Evolutionary conservation across 1,139 yeast species (phyloP).

Genomic region (Suhomyces bolitotheri): DNA sequence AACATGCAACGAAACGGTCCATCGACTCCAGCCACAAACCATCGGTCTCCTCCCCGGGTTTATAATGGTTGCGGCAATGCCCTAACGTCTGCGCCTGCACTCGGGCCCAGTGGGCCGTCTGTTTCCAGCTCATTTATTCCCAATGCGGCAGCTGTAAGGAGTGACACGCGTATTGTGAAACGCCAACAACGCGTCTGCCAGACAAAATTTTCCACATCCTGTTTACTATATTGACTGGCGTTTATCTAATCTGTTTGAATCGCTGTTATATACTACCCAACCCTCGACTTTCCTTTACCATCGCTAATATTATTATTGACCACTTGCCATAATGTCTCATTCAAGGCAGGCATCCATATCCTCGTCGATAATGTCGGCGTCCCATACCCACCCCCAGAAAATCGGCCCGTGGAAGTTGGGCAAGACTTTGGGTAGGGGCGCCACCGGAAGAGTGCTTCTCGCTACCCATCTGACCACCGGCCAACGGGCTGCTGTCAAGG

Average conservation of each 20-base stretch:
- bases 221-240: conserved; percentile 9
- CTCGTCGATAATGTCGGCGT: conserved; percentile 34
- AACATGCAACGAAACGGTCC: too few relatives aligned
- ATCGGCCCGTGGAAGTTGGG: conserved; percentile 85
- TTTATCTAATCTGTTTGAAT: conserved; percentile 5
- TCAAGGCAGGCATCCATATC: conserved; percentile 45
- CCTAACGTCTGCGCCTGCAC: background rate
- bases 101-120: too few relatives aligned
- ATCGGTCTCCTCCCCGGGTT: too few relatives aligned
- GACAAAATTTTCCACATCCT: conserved; percentile 12
- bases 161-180: conserved; percentile 11
- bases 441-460: conserved; percentile 74
- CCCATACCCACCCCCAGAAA: conserved; percentile 45
- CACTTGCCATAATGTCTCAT: conserved; percentile 33
- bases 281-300: conserved; percentile 3
- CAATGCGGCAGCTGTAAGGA: conserved; percentile 11
- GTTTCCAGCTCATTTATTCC: conserved; percentile 7
- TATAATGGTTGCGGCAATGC: background rate
- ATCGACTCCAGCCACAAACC: too few relatives aligned
- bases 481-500: conserved; percentile 78
- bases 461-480: conserved; percentile 72
- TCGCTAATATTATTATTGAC: conserved; percentile 3
- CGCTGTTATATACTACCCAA: conserved; percentile 1
- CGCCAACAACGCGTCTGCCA: conserved; percentile 9
- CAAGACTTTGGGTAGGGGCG: conserved; percentile 77